Evolutionary conservation across 106 monocot species (phyloP).

Genomic region (Dendrobium catenatum): DNA sequence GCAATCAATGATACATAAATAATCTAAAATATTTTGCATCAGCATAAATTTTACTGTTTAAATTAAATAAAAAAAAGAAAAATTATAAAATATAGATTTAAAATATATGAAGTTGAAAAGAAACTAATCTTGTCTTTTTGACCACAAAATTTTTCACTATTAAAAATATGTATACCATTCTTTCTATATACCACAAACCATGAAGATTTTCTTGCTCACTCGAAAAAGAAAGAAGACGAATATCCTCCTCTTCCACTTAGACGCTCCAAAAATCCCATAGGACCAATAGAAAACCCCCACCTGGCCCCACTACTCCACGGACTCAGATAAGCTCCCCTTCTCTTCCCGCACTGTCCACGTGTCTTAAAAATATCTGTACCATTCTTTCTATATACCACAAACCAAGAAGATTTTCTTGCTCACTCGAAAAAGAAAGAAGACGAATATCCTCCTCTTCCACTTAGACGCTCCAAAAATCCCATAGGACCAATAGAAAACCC

Average conservation of each 20-base stretch:
- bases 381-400: neutral
- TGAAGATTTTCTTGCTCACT: neutral
- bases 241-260: constrained; percentile 3
- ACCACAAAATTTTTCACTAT: too few species aligned
- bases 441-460: constrained; percentile 1
- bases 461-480: constrained; percentile 10
- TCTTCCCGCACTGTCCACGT: constrained; percentile 7
- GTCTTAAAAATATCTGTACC: neutral
- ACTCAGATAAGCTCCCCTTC: constrained; percentile 6
- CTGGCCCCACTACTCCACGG: neutral
- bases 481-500: constrained; percentile 8
- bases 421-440: neutral
- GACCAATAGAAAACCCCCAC: constrained; percentile 9
- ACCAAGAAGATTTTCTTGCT: neutral
- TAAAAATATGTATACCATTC: neutral
- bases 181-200: neutral
- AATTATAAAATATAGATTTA: too few species aligned
- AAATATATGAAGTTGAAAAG: too few species aligned
- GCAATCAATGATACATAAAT: too few species aligned
- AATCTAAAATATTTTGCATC: too few species aligned
- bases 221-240: neutral
- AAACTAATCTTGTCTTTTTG: too few species aligned
- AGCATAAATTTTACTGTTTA: too few species aligned
- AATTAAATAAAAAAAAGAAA: too few species aligned
- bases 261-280: constrained; percentile 7